Percentiles rank a stretch among this genome's conserved stretches.
These are phyloP conservation scores for Sporobolomyces pararoseus DNA, from an alignment of 768 basidiomycete genomes.

Conservation along the genomic window DNA sequence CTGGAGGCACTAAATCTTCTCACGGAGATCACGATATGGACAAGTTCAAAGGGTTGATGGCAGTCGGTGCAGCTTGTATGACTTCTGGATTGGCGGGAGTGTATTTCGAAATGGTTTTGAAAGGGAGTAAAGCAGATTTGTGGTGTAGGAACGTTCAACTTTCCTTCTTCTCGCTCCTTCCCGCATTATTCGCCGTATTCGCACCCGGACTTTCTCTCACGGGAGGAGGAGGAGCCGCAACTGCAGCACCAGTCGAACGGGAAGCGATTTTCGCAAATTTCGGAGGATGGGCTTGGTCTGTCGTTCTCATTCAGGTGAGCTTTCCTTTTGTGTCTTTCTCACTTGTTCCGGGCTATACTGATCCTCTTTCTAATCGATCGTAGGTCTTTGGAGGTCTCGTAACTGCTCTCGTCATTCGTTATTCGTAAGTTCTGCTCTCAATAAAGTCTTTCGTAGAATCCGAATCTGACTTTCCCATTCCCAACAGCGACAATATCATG, in stretches of 20 bases:
- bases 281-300: constrained; percentile 85
- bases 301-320: constrained; percentile 60
- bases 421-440: constrained; percentile 55
- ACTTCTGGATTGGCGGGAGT: constrained; percentile 95
- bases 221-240: background rate
- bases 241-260: constrained; percentile 4
- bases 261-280: constrained; percentile 73
- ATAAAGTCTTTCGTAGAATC: background rate
- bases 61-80: constrained; percentile 84
- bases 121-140: constrained; percentile 79
- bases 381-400: constrained; percentile 89
- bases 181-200: constrained; percentile 66
- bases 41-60: constrained; percentile 77
- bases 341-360: too few relatives aligned
- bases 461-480: background rate
- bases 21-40: constrained; percentile 62
- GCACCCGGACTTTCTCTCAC: constrained; percentile 32
- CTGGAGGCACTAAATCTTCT: constrained; percentile 18
- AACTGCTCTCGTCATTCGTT: constrained; percentile 91
- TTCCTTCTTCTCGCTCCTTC: constrained; percentile 86
- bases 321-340: background rate
- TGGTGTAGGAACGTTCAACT: constrained; percentile 98
- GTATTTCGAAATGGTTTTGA: constrained; percentile 97
- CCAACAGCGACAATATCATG: constrained; percentile 44
- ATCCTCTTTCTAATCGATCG: too few relatives aligned